Percentiles rank a stretch among this genome's conserved stretches.
Conservation (phyloP, 1,139 yeast species). For the Chernovozyma sophiae-reginae region DNA sequence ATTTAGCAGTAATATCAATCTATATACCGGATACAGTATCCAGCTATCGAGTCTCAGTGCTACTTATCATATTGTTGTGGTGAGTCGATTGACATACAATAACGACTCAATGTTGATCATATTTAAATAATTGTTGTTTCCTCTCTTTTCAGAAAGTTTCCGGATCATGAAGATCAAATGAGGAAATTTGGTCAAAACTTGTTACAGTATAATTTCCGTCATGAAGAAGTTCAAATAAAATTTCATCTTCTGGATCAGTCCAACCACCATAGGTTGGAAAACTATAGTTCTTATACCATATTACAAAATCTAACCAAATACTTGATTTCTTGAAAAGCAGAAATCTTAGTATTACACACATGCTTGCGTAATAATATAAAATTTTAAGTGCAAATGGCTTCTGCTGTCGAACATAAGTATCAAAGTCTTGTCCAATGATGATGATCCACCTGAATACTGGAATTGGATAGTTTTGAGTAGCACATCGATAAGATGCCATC, state of each 20-base stretch:
- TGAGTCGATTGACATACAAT: too few relatives aligned
- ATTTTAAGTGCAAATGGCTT: constrained; percentile 23
- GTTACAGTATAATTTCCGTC: background rate
- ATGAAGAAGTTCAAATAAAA: constrained; percentile 10
- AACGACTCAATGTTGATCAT: too few relatives aligned
- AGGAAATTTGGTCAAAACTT: background rate
- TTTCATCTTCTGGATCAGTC: constrained; percentile 14
- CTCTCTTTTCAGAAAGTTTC: too few relatives aligned
- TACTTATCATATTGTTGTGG: too few relatives aligned
- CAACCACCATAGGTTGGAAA: constrained; percentile 14
- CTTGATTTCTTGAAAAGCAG: constrained; percentile 16
- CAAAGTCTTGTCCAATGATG: constrained; percentile 13
- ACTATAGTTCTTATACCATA: constrained; percentile 19
- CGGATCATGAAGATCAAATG: constrained; percentile 1
- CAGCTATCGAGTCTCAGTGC: too few relatives aligned
- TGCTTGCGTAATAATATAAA: constrained; percentile 19
- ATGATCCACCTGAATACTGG: constrained; percentile 28
- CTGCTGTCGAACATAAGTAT: constrained; percentile 16
- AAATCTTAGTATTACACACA: constrained; percentile 19
- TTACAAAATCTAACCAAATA: constrained; percentile 26
- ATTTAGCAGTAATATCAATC: too few relatives aligned
- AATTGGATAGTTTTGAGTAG: constrained; percentile 19
- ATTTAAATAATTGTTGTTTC: too few relatives aligned
- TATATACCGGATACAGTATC: too few relatives aligned
- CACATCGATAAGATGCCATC: constrained; percentile 12